Conservation (phyloP, 495 filamentous ascomycete species). For the Lasiosphaeriaceae sp. region DNA sequence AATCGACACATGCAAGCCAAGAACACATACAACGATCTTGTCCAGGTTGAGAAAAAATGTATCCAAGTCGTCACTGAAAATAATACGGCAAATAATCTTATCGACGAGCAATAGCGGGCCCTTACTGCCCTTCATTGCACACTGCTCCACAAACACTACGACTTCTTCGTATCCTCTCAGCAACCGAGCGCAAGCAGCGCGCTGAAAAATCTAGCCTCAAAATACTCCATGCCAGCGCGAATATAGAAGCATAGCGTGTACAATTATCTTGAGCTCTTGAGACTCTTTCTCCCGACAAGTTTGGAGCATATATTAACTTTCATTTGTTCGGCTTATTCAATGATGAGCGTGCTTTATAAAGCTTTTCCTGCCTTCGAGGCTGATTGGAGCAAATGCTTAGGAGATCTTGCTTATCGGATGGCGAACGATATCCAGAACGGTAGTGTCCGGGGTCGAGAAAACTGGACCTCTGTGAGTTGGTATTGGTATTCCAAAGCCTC, state of each 20-base stretch:
- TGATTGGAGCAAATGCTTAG: conserved; percentile 86
- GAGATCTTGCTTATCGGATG: conserved; percentile 51
- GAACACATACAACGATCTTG: conserved; percentile 70
- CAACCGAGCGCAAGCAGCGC: conserved; percentile 64
- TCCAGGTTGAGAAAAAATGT: conserved; percentile 78
- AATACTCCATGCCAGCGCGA: conserved; percentile 75
- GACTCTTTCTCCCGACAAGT: conserved; percentile 62
- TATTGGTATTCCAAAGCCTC: conserved; percentile 81
- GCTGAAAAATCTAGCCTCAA: conserved; percentile 56
- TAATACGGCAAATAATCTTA: conserved; percentile 42
- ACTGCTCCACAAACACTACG: conserved; percentile 70
- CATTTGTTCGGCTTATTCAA: conserved; percentile 74
- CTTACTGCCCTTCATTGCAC: conserved; percentile 69
- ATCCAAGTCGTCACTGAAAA: conserved; percentile 65
- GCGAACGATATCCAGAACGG: conserved; percentile 76
- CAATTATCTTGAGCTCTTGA: conserved; percentile 69
- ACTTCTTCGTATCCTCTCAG: conserved; percentile 73
- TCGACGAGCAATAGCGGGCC: conserved; percentile 66
- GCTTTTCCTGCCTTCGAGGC: conserved; percentile 70
- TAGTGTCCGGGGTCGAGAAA: conserved; percentile 65
- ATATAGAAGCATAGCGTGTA: conserved; percentile 68
- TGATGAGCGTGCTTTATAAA: conserved; percentile 72
- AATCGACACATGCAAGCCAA: conserved; percentile 68
- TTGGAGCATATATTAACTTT: conserved; percentile 76
- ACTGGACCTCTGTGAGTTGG: conserved; percentile 72